Conservation (phyloP, 2,329 filamentous ascomycete genomes). For the Aspergillus pseudonomiae region DNA sequence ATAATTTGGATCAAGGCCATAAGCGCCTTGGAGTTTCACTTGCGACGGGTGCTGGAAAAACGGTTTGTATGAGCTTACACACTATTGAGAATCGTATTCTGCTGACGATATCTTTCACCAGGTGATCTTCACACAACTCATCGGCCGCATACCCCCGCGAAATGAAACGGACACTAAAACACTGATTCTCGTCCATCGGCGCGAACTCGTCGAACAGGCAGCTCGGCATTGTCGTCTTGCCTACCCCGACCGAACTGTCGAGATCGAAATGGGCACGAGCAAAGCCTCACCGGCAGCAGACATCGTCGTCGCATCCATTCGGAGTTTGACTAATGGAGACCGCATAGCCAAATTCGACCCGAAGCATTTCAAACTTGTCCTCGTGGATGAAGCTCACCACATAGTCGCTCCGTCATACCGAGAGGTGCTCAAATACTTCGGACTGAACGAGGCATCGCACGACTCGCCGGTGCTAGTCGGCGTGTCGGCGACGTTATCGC, state of each 20-base stretch:
- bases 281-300: slow-evolving; percentile 80
- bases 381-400: slow-evolving; percentile 97
- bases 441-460: slow-evolving; percentile 58
- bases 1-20: slow-evolving; percentile 69
- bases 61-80: slow-evolving; percentile 54
- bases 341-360: slow-evolving; percentile 85
- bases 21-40: slow-evolving; percentile 82
- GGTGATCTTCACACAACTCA: slow-evolving; percentile 96
- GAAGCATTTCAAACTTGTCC: slow-evolving; percentile 76
- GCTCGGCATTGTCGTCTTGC: slow-evolving; percentile 78
- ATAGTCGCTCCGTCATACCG: slow-evolving; percentile 86
- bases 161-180: slow-evolving; percentile 69
- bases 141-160: slow-evolving; percentile 69
- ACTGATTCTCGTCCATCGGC: slow-evolving; percentile 86
- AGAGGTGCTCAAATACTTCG: slow-evolving; percentile 75
- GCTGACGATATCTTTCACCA: slow-evolving; percentile 35
- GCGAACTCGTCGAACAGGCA: slow-evolving; percentile 93
- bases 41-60: slow-evolving; percentile 88
- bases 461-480: slow-evolving; percentile 73
- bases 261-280: slow-evolving; percentile 85
- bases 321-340: slow-evolving; percentile 76
- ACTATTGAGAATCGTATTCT: not conserved
- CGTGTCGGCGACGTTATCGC: slow-evolving; percentile 79
- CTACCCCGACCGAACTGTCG: slow-evolving; percentile 79
- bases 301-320: slow-evolving; percentile 89